phyloP scores from a whole-genome alignment of 2,329 filamentous ascomycete genomes.

The Colletotrichum lini region DNA sequence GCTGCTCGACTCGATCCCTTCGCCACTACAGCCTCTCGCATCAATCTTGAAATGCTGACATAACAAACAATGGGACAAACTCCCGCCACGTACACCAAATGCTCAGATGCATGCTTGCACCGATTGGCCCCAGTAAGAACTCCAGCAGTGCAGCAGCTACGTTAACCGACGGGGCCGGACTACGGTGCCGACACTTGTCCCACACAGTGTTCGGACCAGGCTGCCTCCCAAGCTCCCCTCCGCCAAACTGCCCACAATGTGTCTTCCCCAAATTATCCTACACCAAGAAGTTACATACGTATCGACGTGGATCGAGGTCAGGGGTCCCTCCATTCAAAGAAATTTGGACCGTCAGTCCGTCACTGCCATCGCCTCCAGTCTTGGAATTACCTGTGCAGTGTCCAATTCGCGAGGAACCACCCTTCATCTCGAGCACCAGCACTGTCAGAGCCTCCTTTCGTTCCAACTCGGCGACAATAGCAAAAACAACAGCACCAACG shows the following conservation, averaged over 20 bases:
- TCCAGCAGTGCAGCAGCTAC: slow-evolving; percentile 30
- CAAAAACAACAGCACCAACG: slow-evolving; percentile 16
- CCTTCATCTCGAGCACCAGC: slow-evolving; percentile 4
- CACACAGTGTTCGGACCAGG: slow-evolving; percentile 25
- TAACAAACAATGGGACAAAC: neutral
- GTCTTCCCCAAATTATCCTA: neutral
- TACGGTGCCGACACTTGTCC: neutral
- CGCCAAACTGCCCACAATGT: slow-evolving; percentile 5
- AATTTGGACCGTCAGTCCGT: slow-evolving; percentile 43
- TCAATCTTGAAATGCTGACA: slow-evolving; percentile 15
- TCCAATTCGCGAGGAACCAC: slow-evolving; percentile 33
- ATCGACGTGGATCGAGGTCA: slow-evolving; percentile 18
- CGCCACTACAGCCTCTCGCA: too few species aligned
- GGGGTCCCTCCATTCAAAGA: slow-evolving; percentile 38
- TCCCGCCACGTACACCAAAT: slow-evolving; percentile 40
- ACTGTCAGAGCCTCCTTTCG: neutral
- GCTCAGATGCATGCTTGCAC: neutral
- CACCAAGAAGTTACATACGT: neutral
- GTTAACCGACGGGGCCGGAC: slow-evolving; percentile 1
- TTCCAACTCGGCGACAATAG: neutral
- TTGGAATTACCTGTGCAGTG: slow-evolving; percentile 24
- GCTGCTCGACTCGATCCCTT: neutral
- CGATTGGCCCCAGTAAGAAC: slow-evolving; percentile 5
- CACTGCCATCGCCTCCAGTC: slow-evolving; percentile 21
- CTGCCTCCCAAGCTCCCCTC: neutral